Evolutionary conservation across 345 rosid genomes (phyloP), one percentile per base, ranked within the genome.

Genomic region (Salix caprea): DNA sequence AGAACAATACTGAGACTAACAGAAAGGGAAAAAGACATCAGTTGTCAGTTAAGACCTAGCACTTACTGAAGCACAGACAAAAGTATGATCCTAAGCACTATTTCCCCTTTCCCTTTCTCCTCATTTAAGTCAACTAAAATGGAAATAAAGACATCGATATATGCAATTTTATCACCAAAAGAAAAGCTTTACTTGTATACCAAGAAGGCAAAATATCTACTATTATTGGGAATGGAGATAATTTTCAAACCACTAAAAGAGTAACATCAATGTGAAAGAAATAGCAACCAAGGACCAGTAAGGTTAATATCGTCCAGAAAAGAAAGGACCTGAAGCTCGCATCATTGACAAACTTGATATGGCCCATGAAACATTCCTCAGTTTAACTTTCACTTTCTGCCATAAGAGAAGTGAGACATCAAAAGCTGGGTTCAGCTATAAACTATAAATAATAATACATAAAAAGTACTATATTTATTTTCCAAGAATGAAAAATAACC

Each of bases 331-430:
- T 81, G 92, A 86, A 84, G 80, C 73, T 83, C 81, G 87, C 88
- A 90, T 92, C 89, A 84, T 77, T 80, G 92, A 76, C 54, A 93
- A 86, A 88, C 92, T 84, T 77, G 93, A 28, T 65, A 93, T 90
- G 83, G 97, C 99, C 97, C 97, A 93, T 6, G 97, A 88, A 67
- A 91, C 89, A 82, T 91, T 91, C 91, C 91, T 93, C 83, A 91
- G 86, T 84, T 87, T 93, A 69, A 89, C 88, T 86, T 84, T 92
- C 73, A 61, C 74, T 61, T 81, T 91, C 99, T 92, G 88, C 13
- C 8, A 67, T n/a, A 67, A 39, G 19, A 18, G 11, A 36, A 36
- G 37, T 36, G 37, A 36, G 37, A 36, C 37, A 36, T 36, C 37
- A 36, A 36, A 36, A 36, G 37, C 5, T 36, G 37, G 15, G 67